Evolutionary conservation across 75 land plant genomes (phyloP), one percentile per base, ranked within the genome.

Genomic region (Cupressus sempervirens): DNA sequence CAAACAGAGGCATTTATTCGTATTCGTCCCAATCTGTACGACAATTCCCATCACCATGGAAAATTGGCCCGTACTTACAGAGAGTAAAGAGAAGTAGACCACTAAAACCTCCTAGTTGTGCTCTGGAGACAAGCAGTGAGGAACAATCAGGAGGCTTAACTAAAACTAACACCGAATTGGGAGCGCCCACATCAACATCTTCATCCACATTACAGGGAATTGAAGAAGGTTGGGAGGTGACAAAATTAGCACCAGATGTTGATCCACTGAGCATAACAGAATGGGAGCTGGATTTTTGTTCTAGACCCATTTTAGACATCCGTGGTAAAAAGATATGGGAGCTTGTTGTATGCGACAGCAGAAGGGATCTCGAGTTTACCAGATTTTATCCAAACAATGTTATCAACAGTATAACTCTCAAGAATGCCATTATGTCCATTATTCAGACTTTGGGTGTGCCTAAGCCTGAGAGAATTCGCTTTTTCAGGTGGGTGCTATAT

Each of bases 311-410:
- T 45, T 83, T 98, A 20, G 99, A 98, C 88, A 91, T 84, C 8
- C 90, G 99, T 77, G 99, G 99, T 30, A 98, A 98, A 91, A 94
- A 94, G 92, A 18, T 98, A 15, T 98, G 99, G 99, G 99, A 98
- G 90, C 95, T 98, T 74, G 91, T 95, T 40, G 94, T 95, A 3
- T 98, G 99, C 70, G 99, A 98, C 86, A 58, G 83, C 58, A 86
- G 87, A 9, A 87, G 96, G 36, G 93, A 92, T 56, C 92, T 98
- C 70, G 94, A 96, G 87, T 96, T 92, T 84, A 89, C 98, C 1
- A 91, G 92, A 79, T 98, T 89, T 74, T 96, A 89, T 86, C 99
- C 99, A 14, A 98, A 94, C 86, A 98, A 98, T 90, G 96, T 96
- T 46, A 98, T 98, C 86, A 98, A 98, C 89, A 98, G 98, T 53